phyloP scores from a whole-genome alignment of 2,329 filamentous ascomycete genomes.

The Sporothrix luriei region DNA sequence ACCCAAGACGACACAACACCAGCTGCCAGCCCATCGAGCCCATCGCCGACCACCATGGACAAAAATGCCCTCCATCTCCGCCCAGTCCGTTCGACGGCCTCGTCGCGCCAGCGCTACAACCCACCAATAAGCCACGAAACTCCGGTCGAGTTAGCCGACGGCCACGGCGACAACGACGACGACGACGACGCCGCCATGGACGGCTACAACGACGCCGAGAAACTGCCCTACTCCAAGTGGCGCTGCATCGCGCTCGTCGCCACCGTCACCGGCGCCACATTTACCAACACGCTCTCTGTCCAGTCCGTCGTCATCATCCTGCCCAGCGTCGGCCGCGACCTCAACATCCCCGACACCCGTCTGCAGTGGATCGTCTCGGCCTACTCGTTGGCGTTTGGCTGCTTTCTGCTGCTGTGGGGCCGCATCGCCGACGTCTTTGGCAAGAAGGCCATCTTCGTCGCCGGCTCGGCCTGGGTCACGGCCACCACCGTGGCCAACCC shows the following conservation, averaged over 20 bases:
- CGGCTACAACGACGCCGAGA: constrained; percentile 22
- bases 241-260: constrained; percentile 58
- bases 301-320: constrained; percentile 65
- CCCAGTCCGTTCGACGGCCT: constrained; percentile 13
- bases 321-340: constrained; percentile 60
- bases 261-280: constrained; percentile 58
- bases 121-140: constrained; percentile 29
- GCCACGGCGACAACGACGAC: constrained; percentile 10
- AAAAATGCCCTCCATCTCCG: constrained; percentile 17
- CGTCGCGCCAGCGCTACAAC: constrained; percentile 17
- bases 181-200: constrained; percentile 25
- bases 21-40: no score
- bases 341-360: constrained; percentile 60
- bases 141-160: constrained; percentile 21
- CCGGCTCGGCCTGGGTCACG: constrained; percentile 65
- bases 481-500: constrained; percentile 61
- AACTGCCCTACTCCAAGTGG: constrained; percentile 49
- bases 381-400: constrained; percentile 67
- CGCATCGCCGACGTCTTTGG: constrained; percentile 68
- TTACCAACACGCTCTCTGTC: constrained; percentile 57
- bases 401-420: constrained; percentile 69
- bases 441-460: constrained; percentile 65
- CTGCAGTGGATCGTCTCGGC: constrained; percentile 69
- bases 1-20: background rate
- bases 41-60: constrained; percentile 4